Conservation (phyloP, 805 yeast species). For the Soucietia sequanensis region DNA sequence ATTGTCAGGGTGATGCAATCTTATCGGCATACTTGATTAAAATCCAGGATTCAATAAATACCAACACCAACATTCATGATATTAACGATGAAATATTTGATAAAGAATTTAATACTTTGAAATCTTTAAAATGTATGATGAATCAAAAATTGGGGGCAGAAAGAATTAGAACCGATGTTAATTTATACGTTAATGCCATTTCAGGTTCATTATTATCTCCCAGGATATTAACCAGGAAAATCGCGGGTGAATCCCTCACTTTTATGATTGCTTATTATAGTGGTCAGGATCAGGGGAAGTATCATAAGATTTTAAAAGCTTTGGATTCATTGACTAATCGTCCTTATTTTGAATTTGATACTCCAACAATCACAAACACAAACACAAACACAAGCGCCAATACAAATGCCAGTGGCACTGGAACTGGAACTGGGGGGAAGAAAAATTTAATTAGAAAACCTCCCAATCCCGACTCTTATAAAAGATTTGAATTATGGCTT, state of each 20-base stretch:
- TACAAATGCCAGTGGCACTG: constrained; percentile 2
- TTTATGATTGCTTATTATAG: constrained; percentile 43
- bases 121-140: constrained; percentile 73
- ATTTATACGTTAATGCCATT: constrained; percentile 54
- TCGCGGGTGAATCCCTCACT: constrained; percentile 74
- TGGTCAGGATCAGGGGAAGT: constrained; percentile 40
- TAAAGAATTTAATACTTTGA: constrained; percentile 71
- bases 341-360: constrained; percentile 41
- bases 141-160: constrained; percentile 63
- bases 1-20: constrained; percentile 77
- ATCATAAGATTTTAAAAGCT: constrained; percentile 55
- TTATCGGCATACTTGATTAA: constrained; percentile 55
- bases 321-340: constrained; percentile 43
- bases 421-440: no score
- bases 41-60: constrained; percentile 49
- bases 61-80: constrained; percentile 27
- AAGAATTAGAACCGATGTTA: constrained; percentile 47
- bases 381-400: constrained; percentile 20
- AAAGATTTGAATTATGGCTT: constrained; percentile 71
- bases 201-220: constrained; percentile 75
- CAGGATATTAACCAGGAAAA: constrained; percentile 68
- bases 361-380: no score
- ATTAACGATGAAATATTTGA: constrained; percentile 56
- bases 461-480: constrained; percentile 36
- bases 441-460: constrained; percentile 34